A percentile compares a stretch with the other conserved stretches of the same genome.
phyloP scores from a whole-genome alignment of 179 eudicot species.

The Pouteria campechiana region DNA sequence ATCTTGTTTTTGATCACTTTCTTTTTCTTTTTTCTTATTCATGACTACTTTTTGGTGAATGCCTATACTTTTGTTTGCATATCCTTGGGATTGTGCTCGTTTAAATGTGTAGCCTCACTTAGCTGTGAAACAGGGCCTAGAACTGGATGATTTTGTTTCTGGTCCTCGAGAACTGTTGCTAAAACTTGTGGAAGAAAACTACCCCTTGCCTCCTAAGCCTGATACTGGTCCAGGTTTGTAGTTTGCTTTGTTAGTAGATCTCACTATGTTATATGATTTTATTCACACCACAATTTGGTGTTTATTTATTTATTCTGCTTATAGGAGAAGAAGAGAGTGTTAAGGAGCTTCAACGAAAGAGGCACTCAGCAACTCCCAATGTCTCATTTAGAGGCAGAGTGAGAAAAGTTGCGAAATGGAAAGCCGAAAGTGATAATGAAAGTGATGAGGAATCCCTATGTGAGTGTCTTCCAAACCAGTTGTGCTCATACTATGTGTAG shows the following conservation, averaged over 20 bases:
- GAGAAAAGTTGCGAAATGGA: slow-evolving; percentile 84
- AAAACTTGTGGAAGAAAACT: slow-evolving; percentile 95
- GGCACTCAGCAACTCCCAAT: slow-evolving; percentile 57
- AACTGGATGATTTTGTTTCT: slow-evolving; percentile 96
- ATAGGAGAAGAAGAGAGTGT: slow-evolving; percentile 64
- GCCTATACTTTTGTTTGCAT: not conserved
- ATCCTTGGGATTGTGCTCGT: not conserved
- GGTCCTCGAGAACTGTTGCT: slow-evolving; percentile 98
- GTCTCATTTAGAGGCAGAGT: slow-evolving; percentile 88
- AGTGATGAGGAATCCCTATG: slow-evolving; percentile 63
- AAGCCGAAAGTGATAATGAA: slow-evolving; percentile 66
- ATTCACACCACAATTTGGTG: not conserved
- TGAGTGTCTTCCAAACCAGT: slow-evolving; percentile 30
- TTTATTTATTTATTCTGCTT: slow-evolving; percentile 4
- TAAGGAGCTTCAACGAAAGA: slow-evolving; percentile 73
- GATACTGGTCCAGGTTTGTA: slow-evolving; percentile 65
- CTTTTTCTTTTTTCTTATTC: slow-evolving; percentile 2
- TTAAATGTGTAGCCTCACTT: not conserved
- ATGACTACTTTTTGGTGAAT: not conserved
- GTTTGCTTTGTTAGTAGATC: slow-evolving; percentile 1
- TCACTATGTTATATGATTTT: not conserved
- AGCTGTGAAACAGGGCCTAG: slow-evolving; percentile 53
- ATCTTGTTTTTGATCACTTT: slow-evolving; percentile 12
- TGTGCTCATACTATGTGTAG: too few relatives aligned
- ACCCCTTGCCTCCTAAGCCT: slow-evolving; percentile 92